Base-by-base conservation (phyloP, 1,284 basidiomycete species). In the Tilletia caries region DNA sequence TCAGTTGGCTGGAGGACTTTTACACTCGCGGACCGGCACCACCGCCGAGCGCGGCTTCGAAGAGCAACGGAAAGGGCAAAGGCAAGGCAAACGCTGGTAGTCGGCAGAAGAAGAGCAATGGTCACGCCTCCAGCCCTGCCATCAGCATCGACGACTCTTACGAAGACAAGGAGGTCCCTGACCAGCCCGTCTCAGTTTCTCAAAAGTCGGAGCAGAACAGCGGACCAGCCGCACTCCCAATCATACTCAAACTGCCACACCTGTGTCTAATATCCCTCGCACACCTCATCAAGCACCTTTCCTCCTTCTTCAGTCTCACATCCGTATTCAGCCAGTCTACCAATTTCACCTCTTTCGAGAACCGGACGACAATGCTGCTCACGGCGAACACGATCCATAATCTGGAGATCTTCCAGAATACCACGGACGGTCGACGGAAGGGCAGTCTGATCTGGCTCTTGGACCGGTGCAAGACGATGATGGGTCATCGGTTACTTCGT, bases 381-480 rank as follows among this genome's bases (percentile, higher is more conserved):
- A 92, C 91, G 69, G 90, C 90, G 48, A 95, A 93, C 79, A 96
- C 95, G 0, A 85, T 98, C 18, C 87, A 87, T 33, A 97, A 98
- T 79, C 85, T 98, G 85, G 71, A 76, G 34, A 73, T 76, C 41
- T 70, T 78, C 65, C 69, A 65, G 15, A 70, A 68, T 66, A 66
- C 68, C 5, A 72, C 92, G 76, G 93, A 92, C 0, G 88, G 88
- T 66, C 88, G 88, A 8, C 86, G 87, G 27, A 87, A 86, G 66
- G 95, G 95, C 0, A 92, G 92, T 48, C 84, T 98, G 58, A 86
- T 97, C 71, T 92, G 90, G 89, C 87, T 95, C 2, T 85, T 98
- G 64, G 91, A 98, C 85, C 88, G 89, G 75, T 80, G 92, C 44
- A 88, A 89, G 74, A 97, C 95, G 0, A 89, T 88, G 70, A 96